These are phyloP conservation scores for Eurotiales sp. DNA, from an alignment of 2,329 filamentous ascomycete species.

Conservation along the genomic window DNA sequence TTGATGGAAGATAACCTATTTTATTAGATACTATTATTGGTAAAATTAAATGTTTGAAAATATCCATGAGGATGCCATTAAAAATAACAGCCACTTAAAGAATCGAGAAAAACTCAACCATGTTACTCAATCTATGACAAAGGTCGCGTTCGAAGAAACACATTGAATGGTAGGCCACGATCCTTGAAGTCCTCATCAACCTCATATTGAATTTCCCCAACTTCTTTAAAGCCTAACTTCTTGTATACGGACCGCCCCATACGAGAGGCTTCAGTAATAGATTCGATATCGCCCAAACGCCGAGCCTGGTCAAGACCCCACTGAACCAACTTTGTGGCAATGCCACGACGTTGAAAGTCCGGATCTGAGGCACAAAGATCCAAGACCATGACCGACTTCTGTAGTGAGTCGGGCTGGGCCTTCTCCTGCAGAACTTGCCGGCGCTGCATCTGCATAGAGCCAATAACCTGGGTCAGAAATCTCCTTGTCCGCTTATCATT, in stretches of 20 bases:
- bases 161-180: slow-evolving; percentile 38
- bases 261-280: slow-evolving; percentile 45
- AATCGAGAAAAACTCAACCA: no score
- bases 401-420: neutral
- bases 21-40: no score
- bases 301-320: slow-evolving; percentile 47
- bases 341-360: slow-evolving; percentile 48
- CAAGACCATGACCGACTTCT: slow-evolving; percentile 44
- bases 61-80: no score
- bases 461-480: neutral
- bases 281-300: slow-evolving; percentile 30
- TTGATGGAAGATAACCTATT: no score
- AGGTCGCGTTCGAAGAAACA: slow-evolving; percentile 45
- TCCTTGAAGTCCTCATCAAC: slow-evolving; percentile 43
- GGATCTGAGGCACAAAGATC: slow-evolving; percentile 54
- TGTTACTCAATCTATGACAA: no score
- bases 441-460: neutral
- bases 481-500: neutral
- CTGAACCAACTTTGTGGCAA: slow-evolving; percentile 44
- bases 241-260: slow-evolving; percentile 49
- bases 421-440: slow-evolving; percentile 18
- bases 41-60: no score
- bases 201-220: slow-evolving; percentile 43
- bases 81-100: no score
- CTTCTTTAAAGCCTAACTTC: slow-evolving; percentile 45